Evolutionary conservation across 2,329 filamentous ascomycete species (phyloP).

Genomic region (Alternaria dauci): DNA sequence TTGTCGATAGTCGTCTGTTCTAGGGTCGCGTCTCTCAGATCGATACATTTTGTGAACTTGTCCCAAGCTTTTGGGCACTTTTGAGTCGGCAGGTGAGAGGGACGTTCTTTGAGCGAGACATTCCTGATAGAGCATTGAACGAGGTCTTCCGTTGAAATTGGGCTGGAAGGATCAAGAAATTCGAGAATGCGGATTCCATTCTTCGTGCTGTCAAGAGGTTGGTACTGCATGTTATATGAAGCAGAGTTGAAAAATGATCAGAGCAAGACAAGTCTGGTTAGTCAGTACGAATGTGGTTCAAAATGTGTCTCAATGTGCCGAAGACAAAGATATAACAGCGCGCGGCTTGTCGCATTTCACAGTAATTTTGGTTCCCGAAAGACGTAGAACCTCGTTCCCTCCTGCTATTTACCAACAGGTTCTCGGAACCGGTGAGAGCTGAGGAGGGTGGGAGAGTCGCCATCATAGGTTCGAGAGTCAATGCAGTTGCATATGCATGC

Average conservation of each 20-base stretch:
- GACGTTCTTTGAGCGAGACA: not conserved
- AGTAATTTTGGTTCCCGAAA: not conserved
- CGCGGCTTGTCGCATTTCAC: not conserved
- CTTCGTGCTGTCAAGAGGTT: not conserved
- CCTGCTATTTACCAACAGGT: not conserved
- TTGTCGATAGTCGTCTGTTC: not conserved
- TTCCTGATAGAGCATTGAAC: not conserved
- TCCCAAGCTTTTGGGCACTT: not conserved
- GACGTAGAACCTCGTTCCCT: not conserved
- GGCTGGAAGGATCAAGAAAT: not conserved
- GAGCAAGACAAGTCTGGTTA: not conserved
- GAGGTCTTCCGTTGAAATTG: too few species aligned
- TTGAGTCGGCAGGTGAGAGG: not conserved
- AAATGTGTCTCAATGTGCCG: not conserved
- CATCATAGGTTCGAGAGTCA: not conserved
- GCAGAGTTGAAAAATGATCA: not conserved
- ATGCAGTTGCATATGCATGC: not conserved
- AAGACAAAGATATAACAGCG: not conserved
- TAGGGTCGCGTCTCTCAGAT: not conserved
- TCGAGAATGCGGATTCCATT: not conserved
- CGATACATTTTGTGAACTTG: not conserved
- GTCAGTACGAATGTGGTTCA: too few species aligned
- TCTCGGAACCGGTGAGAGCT: not conserved
- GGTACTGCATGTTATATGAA: not conserved
- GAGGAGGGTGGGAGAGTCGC: not conserved